These are phyloP conservation scores for Lachancea sp. DNA, from an alignment of 805 yeast species.

Conservation along the genomic window DNA sequence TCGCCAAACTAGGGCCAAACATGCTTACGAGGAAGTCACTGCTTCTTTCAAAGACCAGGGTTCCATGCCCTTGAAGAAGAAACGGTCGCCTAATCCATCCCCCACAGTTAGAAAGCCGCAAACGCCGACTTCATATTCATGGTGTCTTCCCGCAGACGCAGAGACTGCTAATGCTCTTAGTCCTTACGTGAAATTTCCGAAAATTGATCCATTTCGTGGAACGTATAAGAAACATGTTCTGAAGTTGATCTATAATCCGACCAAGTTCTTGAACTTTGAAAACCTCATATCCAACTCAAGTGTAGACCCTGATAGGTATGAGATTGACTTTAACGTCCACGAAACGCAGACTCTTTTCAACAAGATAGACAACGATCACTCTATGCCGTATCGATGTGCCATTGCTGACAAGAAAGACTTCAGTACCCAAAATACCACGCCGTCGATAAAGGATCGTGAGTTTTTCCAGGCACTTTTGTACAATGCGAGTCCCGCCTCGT, in stretches of 20 bases:
- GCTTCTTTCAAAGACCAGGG: too few species aligned
- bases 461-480: conserved; percentile 39
- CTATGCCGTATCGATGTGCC: conserved; percentile 61
- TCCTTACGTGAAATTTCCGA: conserved; percentile 20
- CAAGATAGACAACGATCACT: conserved; percentile 17
- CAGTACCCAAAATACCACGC: conserved; percentile 54
- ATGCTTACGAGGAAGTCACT: neutral
- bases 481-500: conserved; percentile 37
- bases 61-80: too few species aligned
- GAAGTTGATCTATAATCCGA: conserved; percentile 24
- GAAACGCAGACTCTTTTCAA: conserved; percentile 32
- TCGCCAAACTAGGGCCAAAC: conserved; percentile 7
- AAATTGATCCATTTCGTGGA: conserved; percentile 6
- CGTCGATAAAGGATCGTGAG: conserved; percentile 45
- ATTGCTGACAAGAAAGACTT: conserved; percentile 49
- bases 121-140: neutral
- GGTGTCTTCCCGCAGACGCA: conserved; percentile 12
- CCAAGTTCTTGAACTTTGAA: conserved; percentile 20
- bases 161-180: conserved; percentile 21
- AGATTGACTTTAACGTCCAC: conserved; percentile 33
- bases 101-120: too few species aligned
- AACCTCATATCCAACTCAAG: conserved; percentile 4
- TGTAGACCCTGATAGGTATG: neutral
- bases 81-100: too few species aligned
- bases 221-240: conserved; percentile 14